Percentiles rank a stretch among this genome's conserved stretches.
These are phyloP conservation scores for Psidium friedrichsthalianum DNA, from an alignment of 345 rosid species.

Conservation along the genomic window DNA sequence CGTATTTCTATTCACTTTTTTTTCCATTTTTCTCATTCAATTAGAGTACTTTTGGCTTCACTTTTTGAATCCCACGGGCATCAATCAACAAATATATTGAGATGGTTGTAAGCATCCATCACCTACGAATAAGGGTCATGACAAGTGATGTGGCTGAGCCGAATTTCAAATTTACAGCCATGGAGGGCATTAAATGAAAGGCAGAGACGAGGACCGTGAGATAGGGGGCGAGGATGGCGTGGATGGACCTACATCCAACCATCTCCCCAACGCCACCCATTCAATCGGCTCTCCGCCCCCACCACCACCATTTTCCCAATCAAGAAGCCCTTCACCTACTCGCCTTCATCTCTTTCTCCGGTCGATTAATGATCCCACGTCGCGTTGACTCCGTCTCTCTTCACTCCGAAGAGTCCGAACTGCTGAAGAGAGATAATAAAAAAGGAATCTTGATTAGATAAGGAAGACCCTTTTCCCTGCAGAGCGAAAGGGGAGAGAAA, in stretches of 20 bases:
- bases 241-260: constrained; percentile 1
- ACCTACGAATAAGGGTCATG: background rate
- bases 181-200: background rate
- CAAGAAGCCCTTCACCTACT: background rate
- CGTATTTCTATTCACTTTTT: too few relatives aligned
- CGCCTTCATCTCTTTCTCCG: background rate
- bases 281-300: background rate
- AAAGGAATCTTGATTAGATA: background rate
- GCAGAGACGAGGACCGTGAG: background rate
- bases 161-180: background rate
- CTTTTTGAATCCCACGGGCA: background rate
- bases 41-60: too few relatives aligned
- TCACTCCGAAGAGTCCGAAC: too few relatives aligned
- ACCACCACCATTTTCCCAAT: background rate
- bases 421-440: background rate
- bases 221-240: background rate
- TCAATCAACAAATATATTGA: rapidly evolving
- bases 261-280: background rate
- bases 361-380: background rate
- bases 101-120: background rate
- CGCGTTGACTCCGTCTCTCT: background rate
- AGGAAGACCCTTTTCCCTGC: background rate
- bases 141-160: background rate
- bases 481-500: background rate
- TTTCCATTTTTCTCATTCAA: too few relatives aligned